These are phyloP conservation scores for Discostella stelligeroides DNA, from an alignment of 108 stramenopile species.

Conservation along the genomic window DNA sequence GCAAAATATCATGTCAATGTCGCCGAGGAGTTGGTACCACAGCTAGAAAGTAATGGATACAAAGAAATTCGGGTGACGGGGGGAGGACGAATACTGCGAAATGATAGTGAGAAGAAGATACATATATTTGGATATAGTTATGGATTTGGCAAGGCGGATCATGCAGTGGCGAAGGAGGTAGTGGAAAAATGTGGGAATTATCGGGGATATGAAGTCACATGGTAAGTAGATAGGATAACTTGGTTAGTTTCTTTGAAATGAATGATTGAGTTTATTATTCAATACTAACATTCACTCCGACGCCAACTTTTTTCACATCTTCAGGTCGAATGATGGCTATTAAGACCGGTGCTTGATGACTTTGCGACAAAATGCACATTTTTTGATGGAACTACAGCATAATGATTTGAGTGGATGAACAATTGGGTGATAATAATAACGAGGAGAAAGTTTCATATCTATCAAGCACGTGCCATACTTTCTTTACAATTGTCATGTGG, in stretches of 20 bases:
- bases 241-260: too few species aligned
- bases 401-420: too few species aligned
- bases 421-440: too few species aligned
- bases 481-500: too few species aligned
- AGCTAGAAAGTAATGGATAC: constrained; percentile 62
- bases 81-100: constrained; percentile 70
- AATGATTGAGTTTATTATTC: too few species aligned
- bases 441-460: too few species aligned
- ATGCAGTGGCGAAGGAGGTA: constrained; percentile 58
- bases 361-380: too few species aligned
- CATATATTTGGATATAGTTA: constrained; percentile 80
- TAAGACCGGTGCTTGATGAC: not conserved
- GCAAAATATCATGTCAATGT: constrained; percentile 81
- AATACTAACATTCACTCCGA: too few species aligned
- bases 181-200: constrained; percentile 61
- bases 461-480: too few species aligned
- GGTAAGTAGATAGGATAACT: too few species aligned
- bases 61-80: constrained; percentile 66
- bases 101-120: constrained; percentile 54
- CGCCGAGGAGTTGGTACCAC: constrained; percentile 70
- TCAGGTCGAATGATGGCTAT: constrained; percentile 13
- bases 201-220: constrained; percentile 57
- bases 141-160: constrained; percentile 82
- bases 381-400: too few species aligned
- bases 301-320: not conserved